Conservation (phyloP, 306 rosid species). For the Quercus glauca region DNA sequence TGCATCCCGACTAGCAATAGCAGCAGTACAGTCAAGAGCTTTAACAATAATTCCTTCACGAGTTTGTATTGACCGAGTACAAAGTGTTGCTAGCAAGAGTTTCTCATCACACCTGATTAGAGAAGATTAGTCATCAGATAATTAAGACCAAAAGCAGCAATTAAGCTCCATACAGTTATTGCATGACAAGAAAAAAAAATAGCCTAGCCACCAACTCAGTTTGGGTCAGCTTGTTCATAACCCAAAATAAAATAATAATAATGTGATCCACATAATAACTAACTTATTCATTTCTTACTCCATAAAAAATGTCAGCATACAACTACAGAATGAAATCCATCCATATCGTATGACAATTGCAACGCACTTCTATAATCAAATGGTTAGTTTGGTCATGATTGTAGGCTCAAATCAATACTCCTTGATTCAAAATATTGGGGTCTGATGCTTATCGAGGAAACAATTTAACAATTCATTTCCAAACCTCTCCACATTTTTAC, state of each 20-base stretch:
- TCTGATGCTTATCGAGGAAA: not conserved
- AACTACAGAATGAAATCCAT: not conserved
- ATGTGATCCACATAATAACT: not conserved
- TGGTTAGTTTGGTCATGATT: not conserved
- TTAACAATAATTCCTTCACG: slow-evolving; percentile 86
- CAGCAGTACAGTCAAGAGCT: slow-evolving; percentile 92
- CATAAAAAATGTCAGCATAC: not conserved
- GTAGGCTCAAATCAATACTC: not conserved
- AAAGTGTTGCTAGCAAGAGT: slow-evolving; percentile 68
- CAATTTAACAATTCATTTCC: not conserved
- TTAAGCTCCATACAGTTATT: slow-evolving; percentile 3
- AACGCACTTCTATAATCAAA: not conserved
- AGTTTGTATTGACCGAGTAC: slow-evolving; percentile 89
- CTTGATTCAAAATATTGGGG: not conserved
- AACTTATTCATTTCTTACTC: not conserved
- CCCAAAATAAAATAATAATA: not conserved
- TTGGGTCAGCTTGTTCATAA: not conserved
- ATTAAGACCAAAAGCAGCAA: slow-evolving; percentile 4
- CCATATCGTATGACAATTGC: not conserved
- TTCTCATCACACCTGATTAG: slow-evolving; percentile 71
- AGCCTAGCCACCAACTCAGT: slow-evolving; percentile 12
- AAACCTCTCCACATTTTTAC: not conserved
- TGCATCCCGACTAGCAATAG: slow-evolving; percentile 85
- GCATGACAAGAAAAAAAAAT: slow-evolving; percentile 24
- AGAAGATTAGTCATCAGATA: slow-evolving; percentile 5